A percentile compares a stretch with the other conserved stretches of the same genome.
Conservation (phyloP, 1,284 basidiomycete genomes). For the Heterobasidion parviporum region DNA sequence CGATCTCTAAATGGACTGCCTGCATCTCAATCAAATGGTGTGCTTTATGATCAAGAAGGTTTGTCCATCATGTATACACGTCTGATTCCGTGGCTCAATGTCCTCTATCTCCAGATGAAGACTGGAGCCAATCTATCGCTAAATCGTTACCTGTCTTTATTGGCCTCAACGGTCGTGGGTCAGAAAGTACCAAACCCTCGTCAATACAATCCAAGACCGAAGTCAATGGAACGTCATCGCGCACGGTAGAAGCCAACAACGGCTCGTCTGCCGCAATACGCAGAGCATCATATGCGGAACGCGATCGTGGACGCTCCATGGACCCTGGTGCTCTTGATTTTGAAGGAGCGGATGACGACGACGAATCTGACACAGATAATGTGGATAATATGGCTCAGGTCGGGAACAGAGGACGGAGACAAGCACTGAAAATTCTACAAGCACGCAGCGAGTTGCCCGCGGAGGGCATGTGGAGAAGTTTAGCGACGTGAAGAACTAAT, state of each 20-base stretch:
- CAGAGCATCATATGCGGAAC: constrained; percentile 55
- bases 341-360: constrained; percentile 33
- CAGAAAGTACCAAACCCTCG: constrained; percentile 26
- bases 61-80: background rate
- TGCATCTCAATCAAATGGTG: background rate
- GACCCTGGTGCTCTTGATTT: constrained; percentile 68
- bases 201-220: constrained; percentile 44
- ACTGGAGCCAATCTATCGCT: background rate
- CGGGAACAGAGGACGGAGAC: constrained; percentile 40
- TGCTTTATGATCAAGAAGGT: background rate
- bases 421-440: constrained; percentile 59
- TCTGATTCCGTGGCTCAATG: background rate
- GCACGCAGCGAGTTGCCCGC: constrained; percentile 51
- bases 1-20: background rate
- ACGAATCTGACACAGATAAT: constrained; percentile 5
- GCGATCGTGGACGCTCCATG: constrained; percentile 50
- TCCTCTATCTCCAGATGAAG: background rate
- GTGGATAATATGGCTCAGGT: background rate
- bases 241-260: background rate
- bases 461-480: constrained; percentile 72
- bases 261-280: constrained; percentile 41
- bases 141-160: constrained; percentile 1
- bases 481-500: constrained; percentile 29
- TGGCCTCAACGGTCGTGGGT: background rate
- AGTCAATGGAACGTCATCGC: background rate